phyloP scores from a whole-genome alignment of 1,284 basidiomycete genomes.

The Cerrena zonata region DNA sequence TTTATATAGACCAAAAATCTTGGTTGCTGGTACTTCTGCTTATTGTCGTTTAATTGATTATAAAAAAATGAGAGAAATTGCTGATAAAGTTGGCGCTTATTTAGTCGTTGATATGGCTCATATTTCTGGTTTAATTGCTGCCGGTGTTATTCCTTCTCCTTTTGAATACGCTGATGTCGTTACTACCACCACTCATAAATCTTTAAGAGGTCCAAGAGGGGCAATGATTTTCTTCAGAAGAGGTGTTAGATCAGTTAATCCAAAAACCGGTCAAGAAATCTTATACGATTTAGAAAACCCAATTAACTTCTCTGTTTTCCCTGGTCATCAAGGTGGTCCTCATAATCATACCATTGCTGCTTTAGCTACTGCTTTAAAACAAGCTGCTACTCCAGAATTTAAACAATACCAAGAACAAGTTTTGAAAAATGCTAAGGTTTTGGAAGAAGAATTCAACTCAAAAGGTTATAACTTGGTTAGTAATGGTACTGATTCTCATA shows the following conservation, averaged over 20 bases:
- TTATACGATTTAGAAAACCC: conserved; percentile 84
- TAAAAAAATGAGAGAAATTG: conserved; percentile 72
- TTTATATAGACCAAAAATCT: conserved; percentile 91
- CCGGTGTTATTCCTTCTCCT: conserved; percentile 85
- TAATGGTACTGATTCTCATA: conserved; percentile 94
- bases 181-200: conserved; percentile 73
- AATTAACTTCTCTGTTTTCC: conserved; percentile 98
- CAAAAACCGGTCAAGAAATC: conserved; percentile 85
- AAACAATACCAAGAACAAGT: conserved; percentile 93
- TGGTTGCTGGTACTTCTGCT: conserved; percentile 97
- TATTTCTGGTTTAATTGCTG: conserved; percentile 93
- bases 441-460: conserved; percentile 66
- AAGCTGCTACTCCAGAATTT: conserved; percentile 87
- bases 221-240: conserved; percentile 95
- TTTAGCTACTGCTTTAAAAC: conserved; percentile 89
- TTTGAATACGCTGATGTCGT: conserved; percentile 98
- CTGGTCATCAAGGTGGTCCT: conserved; percentile 98
- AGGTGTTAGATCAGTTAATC: conserved; percentile 97
- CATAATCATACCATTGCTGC: conserved; percentile 97
- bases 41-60: conserved; percentile 99
- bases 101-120: conserved; percentile 97
- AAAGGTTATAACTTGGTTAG: conserved; percentile 95
- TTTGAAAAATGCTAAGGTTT: conserved; percentile 77
- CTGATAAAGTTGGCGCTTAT: conserved; percentile 86
- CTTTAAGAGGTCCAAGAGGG: conserved; percentile 83